These are phyloP conservation scores for Gaultheria prostrata DNA, from an alignment of 148 eudicot genomes.

Conservation along the genomic window DNA sequence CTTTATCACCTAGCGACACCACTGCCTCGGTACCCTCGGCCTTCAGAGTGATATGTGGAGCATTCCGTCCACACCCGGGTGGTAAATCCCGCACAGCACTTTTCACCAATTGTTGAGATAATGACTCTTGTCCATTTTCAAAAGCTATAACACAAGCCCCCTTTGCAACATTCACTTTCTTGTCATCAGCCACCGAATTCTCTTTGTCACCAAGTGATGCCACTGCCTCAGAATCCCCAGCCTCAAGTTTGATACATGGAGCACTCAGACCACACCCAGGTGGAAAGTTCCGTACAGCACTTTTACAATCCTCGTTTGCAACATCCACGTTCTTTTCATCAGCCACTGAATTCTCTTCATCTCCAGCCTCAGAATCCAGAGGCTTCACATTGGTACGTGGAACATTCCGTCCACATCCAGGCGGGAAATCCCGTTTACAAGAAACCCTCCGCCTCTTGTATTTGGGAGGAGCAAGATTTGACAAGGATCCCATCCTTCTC, in stretches of 20 bases:
- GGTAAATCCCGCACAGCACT: slow-evolving; percentile 63
- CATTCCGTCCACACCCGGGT: slow-evolving; percentile 62
- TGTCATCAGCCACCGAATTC: slow-evolving; percentile 8
- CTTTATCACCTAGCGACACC: slow-evolving; percentile 7
- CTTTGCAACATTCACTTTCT: slow-evolving; percentile 12
- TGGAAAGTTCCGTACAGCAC: slow-evolving; percentile 68
- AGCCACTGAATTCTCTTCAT: not conserved
- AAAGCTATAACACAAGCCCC: slow-evolving; percentile 22
- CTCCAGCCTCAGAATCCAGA: not conserved
- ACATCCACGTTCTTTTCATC: not conserved
- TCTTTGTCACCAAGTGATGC: slow-evolving; percentile 10
- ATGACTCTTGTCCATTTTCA: slow-evolving; percentile 18
- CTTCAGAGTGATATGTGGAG: slow-evolving; percentile 5
- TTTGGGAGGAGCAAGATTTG: slow-evolving; percentile 33
- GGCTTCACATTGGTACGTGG: slow-evolving; percentile 1
- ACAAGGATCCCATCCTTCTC: slow-evolving; percentile 30
- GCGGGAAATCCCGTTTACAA: slow-evolving; percentile 67
- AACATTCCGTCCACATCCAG: slow-evolving; percentile 62
- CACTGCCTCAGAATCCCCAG: slow-evolving; percentile 16
- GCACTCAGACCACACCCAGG: slow-evolving; percentile 63
- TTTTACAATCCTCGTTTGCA: slow-evolving; percentile 16
- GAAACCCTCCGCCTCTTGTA: slow-evolving; percentile 55
- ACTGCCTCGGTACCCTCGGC: slow-evolving; percentile 14
- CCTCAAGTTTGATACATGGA: slow-evolving; percentile 2
- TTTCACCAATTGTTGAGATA: slow-evolving; percentile 16